Evolutionary conservation across 2,329 filamentous ascomycete species (phyloP), one percentile per base, ranked within the genome.

Genomic region (Taxawa tesnikishii): DNA sequence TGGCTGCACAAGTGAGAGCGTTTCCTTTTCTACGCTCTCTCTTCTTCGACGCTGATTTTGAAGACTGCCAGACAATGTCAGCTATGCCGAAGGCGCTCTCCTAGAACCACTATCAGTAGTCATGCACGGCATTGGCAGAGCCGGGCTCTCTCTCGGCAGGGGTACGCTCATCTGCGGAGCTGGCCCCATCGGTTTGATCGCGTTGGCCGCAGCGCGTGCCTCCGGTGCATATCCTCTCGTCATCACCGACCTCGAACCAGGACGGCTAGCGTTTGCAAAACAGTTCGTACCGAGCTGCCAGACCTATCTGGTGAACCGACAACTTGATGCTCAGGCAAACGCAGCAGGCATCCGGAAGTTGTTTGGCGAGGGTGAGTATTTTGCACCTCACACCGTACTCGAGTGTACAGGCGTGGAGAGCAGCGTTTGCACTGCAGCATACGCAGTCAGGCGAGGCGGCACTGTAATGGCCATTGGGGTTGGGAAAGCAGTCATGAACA

Each of bases 1-100:
- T 93, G 90, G 54, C 90, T 85, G 67, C 92, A 90, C 62, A 83
- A 83, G 62, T 6, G 72, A 75, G 45, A 54, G 72, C n/a, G n/a
- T n/a, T n/a, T n/a, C n/a, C n/a, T n/a, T n/a, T n/a, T n/a, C n/a
- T n/a, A n/a, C n/a, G n/a, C n/a, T n/a, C n/a, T n/a, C n/a, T n/a
- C n/a, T n/a, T n/a, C n/a, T n/a, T n/a, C n/a, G n/a, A 39, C 76
- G 70, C 55, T 74, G 73, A 44, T 31, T 27, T 27, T 12, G 6
- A 21, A 18, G 23, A 14, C 72, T 96, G 2, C 85, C 87, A 1
- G 73, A 79, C 8, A 59, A 65, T 41, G 74, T 94, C 33, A 76
- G 70, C 0, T 67, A 87, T 36, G 79, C 87, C 48, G 84, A 94
- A 58, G 88, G 85, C 33, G 87, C 88, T 2, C 63, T 94, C 34